Base-by-base conservation (phyloP, 1,284 basidiomycete species). In the Trichosporon sp. region DNA sequence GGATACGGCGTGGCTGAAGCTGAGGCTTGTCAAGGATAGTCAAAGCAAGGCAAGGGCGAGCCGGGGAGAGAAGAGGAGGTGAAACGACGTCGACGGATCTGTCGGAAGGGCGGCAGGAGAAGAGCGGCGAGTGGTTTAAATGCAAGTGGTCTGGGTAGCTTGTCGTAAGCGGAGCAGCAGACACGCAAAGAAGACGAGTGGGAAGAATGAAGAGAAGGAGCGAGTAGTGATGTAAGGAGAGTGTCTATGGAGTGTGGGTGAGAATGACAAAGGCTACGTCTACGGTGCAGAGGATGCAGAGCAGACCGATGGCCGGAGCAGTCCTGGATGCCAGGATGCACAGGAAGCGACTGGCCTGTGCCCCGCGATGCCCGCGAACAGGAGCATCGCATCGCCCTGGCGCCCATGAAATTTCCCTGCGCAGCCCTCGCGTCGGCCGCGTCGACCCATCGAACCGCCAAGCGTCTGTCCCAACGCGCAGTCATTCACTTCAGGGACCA, bases 51-150 rank as follows among this genome's bases (percentile, higher is more conserved):
- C 26, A 26, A 26, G 38, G 38, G 38, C 38, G 11, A 54, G 51
- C 19, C 51, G 19, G 51, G 26, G 51, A 26, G 5, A 19, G 51
- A 54, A 26, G 21, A 19, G 51, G 51, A 21, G 19, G 51, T 54
- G 51, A 54, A 54, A 54, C 51, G 51, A 54, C 51, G 51, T 54
- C 51, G 51, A 54, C 51, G 21, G 35, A 19, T 54, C 51, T 26
- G 51, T 54, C 51, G 51, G 51, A 54, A 54, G 51, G 51, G 51
- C 19, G 51, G 1, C 16, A 26, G 6, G 3, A 19, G 16, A 16
- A 37, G 35, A 37, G 35, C 35, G 35, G 51, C n/a, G 51, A 21
- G 21, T 21, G 19, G 51, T 16, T 21, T 54, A 54, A 54, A 54
- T 54, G 10, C 19, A 6, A 19, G 51, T 26, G 51, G 51, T 54